Evolutionary conservation across 176 grass and related monocot genomes (phyloP).

Genomic region (Zea mays): DNA sequence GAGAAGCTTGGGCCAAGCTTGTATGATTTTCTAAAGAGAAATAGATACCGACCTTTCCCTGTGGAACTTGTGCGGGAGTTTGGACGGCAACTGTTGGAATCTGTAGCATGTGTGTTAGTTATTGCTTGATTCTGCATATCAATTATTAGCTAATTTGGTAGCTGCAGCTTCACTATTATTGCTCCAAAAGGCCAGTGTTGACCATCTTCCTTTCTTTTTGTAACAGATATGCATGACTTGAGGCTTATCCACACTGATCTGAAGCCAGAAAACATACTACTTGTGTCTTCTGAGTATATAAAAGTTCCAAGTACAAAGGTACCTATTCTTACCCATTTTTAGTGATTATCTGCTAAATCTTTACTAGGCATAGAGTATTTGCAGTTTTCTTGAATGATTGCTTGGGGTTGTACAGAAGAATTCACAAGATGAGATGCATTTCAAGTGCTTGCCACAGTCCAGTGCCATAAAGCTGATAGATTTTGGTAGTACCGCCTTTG

Average conservation of each 20-base stretch:
- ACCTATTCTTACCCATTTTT: constrained; percentile 44
- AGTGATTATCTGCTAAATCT: constrained; percentile 41
- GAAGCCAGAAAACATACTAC: constrained; percentile 99
- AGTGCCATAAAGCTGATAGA: constrained; percentile 99
- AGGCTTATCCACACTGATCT: constrained; percentile 99
- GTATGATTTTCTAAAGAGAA: constrained; percentile 99
- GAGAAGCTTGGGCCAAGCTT: constrained; percentile 99
- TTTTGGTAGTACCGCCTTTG: constrained; percentile 95
- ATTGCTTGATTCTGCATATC: constrained; percentile 58
- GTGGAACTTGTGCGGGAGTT: constrained; percentile 99
- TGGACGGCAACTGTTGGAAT: constrained; percentile 98
- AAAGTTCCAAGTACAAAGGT: constrained; percentile 85
- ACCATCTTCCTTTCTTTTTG: constrained; percentile 50
- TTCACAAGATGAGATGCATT: constrained; percentile 69
- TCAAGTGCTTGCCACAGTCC: constrained; percentile 95
- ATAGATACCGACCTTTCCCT: constrained; percentile 98
- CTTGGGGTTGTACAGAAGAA: constrained; percentile 83
- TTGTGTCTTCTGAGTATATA: constrained; percentile 84
- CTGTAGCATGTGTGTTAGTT: constrained; percentile 97
- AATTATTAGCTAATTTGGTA: constrained; percentile 53
- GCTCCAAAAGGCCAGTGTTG: constrained; percentile 39
- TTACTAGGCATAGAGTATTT: constrained; percentile 42
- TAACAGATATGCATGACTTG: constrained; percentile 96
- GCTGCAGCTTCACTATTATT: constrained; percentile 48
- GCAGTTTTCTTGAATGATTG: constrained; percentile 56